Base-by-base conservation (phyloP, 2,329 filamentous ascomycete species). In the Plectosphaerella cucumerina region DNA sequence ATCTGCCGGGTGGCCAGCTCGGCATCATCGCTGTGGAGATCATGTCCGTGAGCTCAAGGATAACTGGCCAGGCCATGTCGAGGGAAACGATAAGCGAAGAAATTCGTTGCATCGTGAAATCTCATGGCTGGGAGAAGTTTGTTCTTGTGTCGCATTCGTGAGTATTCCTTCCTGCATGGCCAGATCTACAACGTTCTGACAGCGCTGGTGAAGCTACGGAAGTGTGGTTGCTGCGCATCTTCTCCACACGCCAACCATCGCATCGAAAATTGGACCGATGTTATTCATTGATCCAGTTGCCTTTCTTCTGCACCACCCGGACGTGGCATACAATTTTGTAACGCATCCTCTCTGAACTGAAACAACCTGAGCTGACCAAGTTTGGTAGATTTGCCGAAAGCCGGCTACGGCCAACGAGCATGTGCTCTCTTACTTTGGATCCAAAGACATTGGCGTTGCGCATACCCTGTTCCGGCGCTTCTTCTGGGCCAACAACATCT, bases 371-470 rank as follows among this genome's bases (percentile, higher is more conserved):
- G 22, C 42, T 44, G 23, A 44, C 17, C 5, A n/a, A 15, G 6
- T 44, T 17, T 26, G 12, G 14, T 22, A 44, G 42, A 84, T 80
- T 11, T 70, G 76, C 54, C 69, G 79, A 23, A 62, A 55, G 49
- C 80, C 81, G 4, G 68, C 57, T 61, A 68, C 50, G 51, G 84
- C 86, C n/a, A 87, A 86, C 55, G 84, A 90, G 65, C 84, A 81
- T 71, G 79, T 86, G 62, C 69, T 90, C 14, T 86, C 81, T 74
- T 90, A 86, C 59, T 89, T 88, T 62, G 86, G 82, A 6, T 81
- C 77, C 43, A 84, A 77, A 49, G 86, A 90, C 57, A 80, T 83
- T 23, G 83, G 83, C 2, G 82, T 87, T 2, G 79, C 85, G 10
- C 77, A 86, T 50, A 82, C 80, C 10, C 70, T 90, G 1, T 80